Base-by-base conservation (phyloP, 306 rosid genomes). In the Elaeagnus macrophylla region DNA sequence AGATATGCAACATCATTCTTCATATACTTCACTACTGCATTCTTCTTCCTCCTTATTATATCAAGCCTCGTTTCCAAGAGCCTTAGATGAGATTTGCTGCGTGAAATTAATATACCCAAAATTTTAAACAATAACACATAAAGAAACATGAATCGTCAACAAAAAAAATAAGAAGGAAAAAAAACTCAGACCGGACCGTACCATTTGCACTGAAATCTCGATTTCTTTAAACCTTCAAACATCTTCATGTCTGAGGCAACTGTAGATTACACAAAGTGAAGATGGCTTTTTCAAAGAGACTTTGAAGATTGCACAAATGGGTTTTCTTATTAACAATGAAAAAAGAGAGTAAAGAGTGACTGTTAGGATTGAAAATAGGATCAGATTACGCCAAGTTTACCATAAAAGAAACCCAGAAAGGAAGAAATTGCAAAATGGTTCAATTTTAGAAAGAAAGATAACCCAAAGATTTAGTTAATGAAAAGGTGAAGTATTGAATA, bases 1-100 rank as follows among this genome's bases (percentile, higher is more conserved):
- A 84, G 94, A 48, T 82, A 93, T 0, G 72, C 81, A 8, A 82
- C 57, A 62, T 84, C 97, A 61, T 67, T 73, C 77, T 84, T 91
- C 66, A 67, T 46, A 57, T 68, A 71, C 68, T 75, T 84, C 37
- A 56, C 69, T 37, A 74, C 67, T 1, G 89, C 78, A 19, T 25
- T 73, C 72, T 66, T 91, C 66, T 13, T 91, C 64, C 59, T 86
- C 56, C 62, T 50, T 15, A 75, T 73, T 1, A 44, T 15, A 38
- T 82, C 96, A 9, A 84, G 66, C 62, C 88, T 70, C 32, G 51
- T 39, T 72, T 73, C 82, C 51, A 53, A 7, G 37, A 25, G 8
- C 65, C 80, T 82, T 37, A 80, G 36, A 54, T 65, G 52, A n/a
- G 80, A 62, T 70, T 81, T 66, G 79, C 97, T 90, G 36, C 68